Evolutionary conservation across 2,329 filamentous ascomycete species (phyloP).

Genomic region (Clathrospora elynae): DNA sequence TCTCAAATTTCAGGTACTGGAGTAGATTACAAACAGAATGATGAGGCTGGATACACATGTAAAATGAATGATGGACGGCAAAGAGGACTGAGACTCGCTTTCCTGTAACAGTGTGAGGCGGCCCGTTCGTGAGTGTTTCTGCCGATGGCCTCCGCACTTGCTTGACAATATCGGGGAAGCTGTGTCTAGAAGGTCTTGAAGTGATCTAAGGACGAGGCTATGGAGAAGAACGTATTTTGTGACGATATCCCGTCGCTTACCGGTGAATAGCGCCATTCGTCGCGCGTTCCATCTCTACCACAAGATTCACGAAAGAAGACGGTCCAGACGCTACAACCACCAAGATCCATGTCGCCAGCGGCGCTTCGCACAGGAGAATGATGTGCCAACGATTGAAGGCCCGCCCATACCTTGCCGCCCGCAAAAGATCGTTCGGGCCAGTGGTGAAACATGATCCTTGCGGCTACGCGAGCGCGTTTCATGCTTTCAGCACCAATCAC

Average conservation of each 20-base stretch:
- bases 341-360: constrained; percentile 8
- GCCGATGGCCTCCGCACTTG: too few relatives aligned
- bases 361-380: constrained; percentile 18
- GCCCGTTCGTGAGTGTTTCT: too few relatives aligned
- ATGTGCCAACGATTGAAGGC: constrained; percentile 26
- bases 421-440: constrained; percentile 28
- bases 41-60: too few relatives aligned
- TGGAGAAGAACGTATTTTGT: constrained; percentile 6
- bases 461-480: constrained; percentile 31
- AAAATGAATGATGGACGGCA: too few relatives aligned
- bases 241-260: constrained; percentile 7
- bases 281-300: constrained; percentile 2
- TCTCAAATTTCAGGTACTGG: too few relatives aligned
- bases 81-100: too few relatives aligned
- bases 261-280: constrained; percentile 4
- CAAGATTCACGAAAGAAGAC: constrained; percentile 7
- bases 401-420: constrained; percentile 36
- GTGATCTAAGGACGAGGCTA: constrained; percentile 4
- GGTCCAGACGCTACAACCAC: constrained; percentile 1
- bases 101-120: too few relatives aligned
- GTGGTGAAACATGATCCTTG: constrained; percentile 38
- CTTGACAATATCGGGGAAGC: neutral
- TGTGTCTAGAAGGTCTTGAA: neutral
- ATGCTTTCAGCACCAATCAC: constrained; percentile 42
- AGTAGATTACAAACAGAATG: too few relatives aligned